Percentiles rank a stretch among this genome's conserved stretches.
These are phyloP conservation scores for Fusarium haematococcum DNA, from an alignment of 2,329 filamentous ascomycete genomes.

Conservation along the genomic window DNA sequence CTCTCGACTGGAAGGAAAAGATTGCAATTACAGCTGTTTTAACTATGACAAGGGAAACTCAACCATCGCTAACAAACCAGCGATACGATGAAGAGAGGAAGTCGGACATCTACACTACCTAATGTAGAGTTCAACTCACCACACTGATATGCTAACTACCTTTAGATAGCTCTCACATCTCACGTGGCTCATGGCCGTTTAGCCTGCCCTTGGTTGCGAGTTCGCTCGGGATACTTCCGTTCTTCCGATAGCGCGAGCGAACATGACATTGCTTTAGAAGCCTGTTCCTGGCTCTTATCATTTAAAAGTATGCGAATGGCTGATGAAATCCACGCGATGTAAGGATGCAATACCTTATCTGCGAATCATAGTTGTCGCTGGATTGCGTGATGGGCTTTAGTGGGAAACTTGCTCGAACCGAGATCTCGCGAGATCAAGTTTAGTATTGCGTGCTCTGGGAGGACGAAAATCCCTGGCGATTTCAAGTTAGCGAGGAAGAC, in stretches of 20 bases:
- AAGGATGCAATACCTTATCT: neutral
- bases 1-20: too few relatives aligned
- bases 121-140: too few relatives aligned
- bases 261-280: neutral
- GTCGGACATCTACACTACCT: too few relatives aligned
- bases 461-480: neutral
- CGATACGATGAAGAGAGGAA: too few relatives aligned
- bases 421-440: neutral
- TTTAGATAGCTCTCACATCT: too few relatives aligned
- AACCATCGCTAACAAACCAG: too few relatives aligned
- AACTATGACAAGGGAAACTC: too few relatives aligned
- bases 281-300: neutral
- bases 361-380: neutral
- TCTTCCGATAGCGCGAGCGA: fast-evolving
- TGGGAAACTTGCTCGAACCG: neutral
- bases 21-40: too few relatives aligned
- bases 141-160: too few relatives aligned
- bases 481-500: neutral
- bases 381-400: neutral
- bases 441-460: neutral
- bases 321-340: neutral
- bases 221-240: neutral
- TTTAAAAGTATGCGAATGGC: neutral
- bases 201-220: too few relatives aligned
- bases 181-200: too few relatives aligned